These are phyloP conservation scores for Decorospora gaudefroyi DNA, from an alignment of 2,329 filamentous ascomycete genomes.

Conservation along the genomic window DNA sequence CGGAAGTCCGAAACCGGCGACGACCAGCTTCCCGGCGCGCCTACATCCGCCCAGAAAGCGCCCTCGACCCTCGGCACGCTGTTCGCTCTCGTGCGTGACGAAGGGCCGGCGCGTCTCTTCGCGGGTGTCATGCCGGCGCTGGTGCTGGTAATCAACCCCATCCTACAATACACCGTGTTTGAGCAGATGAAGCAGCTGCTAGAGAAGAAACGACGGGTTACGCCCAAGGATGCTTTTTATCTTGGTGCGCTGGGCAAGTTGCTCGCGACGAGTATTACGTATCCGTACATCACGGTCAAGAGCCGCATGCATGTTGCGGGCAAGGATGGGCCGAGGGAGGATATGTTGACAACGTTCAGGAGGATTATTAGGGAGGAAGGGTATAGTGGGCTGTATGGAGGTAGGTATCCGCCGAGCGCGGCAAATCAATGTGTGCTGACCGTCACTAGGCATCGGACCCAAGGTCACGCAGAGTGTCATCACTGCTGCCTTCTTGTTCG, in stretches of 20 bases:
- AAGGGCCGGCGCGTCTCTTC: conserved; percentile 85
- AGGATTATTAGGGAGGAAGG: conserved; percentile 86
- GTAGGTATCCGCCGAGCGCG: conserved; percentile 54
- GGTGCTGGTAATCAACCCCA: conserved; percentile 95
- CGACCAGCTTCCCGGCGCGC: conserved; percentile 47
- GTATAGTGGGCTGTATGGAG: conserved; percentile 90
- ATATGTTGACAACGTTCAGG: conserved; percentile 75
- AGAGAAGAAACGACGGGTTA: conserved; percentile 77
- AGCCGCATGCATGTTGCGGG: conserved; percentile 93
- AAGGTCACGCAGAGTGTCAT: conserved; percentile 97
- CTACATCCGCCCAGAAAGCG: conserved; percentile 59
- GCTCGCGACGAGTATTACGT: conserved; percentile 89
- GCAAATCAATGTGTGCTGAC: conserved; percentile 8
- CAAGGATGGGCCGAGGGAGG: conserved; percentile 75
- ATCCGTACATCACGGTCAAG: conserved; percentile 99
- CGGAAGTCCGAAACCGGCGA: conserved; percentile 65
- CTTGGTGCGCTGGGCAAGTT: conserved; percentile 93
- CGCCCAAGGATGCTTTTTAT: conserved; percentile 84
- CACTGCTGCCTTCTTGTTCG: conserved; percentile 94
- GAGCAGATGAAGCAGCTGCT: conserved; percentile 94
- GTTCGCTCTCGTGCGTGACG: conserved; percentile 76
- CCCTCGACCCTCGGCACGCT: conserved; percentile 82
- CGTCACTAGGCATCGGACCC: conserved; percentile 75
- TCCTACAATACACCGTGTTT: conserved; percentile 97
- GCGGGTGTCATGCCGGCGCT: conserved; percentile 89